phyloP scores from a whole-genome alignment of 2,329 filamentous ascomycete species.

The Aspergillus pseudonomiae region DNA sequence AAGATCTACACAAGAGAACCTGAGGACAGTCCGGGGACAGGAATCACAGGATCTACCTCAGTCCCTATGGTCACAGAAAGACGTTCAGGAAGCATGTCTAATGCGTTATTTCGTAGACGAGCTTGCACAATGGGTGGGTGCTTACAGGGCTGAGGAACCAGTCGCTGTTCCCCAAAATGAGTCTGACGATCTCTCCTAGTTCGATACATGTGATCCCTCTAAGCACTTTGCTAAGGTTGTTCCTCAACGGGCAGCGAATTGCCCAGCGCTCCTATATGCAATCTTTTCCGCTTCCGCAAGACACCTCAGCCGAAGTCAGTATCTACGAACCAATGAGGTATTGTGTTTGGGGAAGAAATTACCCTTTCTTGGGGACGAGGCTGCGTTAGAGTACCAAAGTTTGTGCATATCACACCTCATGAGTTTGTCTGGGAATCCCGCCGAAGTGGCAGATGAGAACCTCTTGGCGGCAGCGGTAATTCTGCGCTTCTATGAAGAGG shows the following conservation, averaged over 20 bases:
- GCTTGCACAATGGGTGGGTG: constrained; percentile 21
- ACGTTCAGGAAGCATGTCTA: constrained; percentile 18
- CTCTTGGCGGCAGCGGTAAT: constrained; percentile 47
- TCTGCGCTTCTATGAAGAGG: constrained; percentile 48
- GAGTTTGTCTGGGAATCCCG: constrained; percentile 21
- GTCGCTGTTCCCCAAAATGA: background rate
- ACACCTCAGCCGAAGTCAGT: constrained; percentile 28
- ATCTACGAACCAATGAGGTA: constrained; percentile 9
- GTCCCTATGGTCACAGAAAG: constrained; percentile 1
- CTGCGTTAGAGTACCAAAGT: constrained; percentile 43
- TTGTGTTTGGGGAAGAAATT: constrained; percentile 20
- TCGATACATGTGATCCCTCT: constrained; percentile 46
- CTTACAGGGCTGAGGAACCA: background rate
- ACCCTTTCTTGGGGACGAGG: constrained; percentile 30
- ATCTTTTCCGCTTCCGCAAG: constrained; percentile 41
- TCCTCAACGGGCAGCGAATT: constrained; percentile 42
- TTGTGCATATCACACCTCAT: constrained; percentile 44
- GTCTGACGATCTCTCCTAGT: constrained; percentile 13
- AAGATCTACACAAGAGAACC: background rate
- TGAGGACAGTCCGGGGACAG: background rate
- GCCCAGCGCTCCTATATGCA: constrained; percentile 42
- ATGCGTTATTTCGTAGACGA: constrained; percentile 24
- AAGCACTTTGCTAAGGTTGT: constrained; percentile 44
- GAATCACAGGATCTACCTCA: background rate
- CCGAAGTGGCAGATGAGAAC: constrained; percentile 11